Base-by-base conservation (phyloP, 2,329 filamentous ascomycete genomes). In the Fusarium continuum region DNA sequence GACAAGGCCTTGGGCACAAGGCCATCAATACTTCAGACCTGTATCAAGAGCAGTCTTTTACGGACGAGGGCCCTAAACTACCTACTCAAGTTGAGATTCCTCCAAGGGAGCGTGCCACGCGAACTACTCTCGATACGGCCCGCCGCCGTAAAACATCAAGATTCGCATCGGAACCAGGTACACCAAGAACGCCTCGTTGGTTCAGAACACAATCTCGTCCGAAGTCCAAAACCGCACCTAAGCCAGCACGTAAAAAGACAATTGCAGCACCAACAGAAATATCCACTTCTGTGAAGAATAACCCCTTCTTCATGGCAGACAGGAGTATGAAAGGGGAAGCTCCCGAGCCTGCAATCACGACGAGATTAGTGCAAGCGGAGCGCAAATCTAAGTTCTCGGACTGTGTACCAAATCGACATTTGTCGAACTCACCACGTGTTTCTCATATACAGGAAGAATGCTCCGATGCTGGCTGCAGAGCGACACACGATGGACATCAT, bases 261-360 rank as follows among this genome's bases (percentile, higher is more conserved):
- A 52, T 54, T 20, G 51, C 54, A 13, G 48, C 41, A n/a, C 49
- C 48, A 10, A 62, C 51, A n/a, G 43, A 44, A 17, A 35, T 62
- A 10, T 62, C 65, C 9, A 39, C 36, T 8, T 57, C 55, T 1
- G 61, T 77, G 16, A 71, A 58, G 29, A 70, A 70, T 29, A 76
- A 75, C 25, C 73, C 74, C 5, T 77, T 76, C 50, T 65, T 76
- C 44, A 54, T 73, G 43, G 71, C 72, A 29, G 75, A 77, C 53
- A 66, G 57, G 23, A 64, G 54, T 20, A 52, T 58, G 4, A 72
- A 69, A 46, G 54, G 57, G 3, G 49, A 58, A 3, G 55, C 43
- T 1, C 55, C 66, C 6, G 61, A 64, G 17, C 72, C 74, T 14
- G 52, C 59, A 35, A 66, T 66, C 8, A 67, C 65, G 9, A 55